Evolutionary conservation across 495 filamentous ascomycete genomes (phyloP).

Genomic region (Halenospora varia): DNA sequence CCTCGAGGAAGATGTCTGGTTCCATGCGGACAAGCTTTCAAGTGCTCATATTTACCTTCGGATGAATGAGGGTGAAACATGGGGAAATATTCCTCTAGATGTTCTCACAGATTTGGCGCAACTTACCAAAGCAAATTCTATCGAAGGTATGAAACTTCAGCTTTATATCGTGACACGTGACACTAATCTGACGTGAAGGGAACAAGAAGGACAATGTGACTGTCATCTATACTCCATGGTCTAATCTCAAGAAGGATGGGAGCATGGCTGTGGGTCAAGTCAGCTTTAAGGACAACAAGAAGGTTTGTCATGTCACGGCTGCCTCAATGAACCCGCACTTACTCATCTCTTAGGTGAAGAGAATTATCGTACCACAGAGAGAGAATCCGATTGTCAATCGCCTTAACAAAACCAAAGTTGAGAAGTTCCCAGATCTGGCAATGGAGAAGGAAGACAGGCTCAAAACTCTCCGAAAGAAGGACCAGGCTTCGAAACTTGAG

Average conservation of each 20-base stretch:
- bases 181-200: slow-evolving; percentile 43
- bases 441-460: slow-evolving; percentile 73
- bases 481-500: slow-evolving; percentile 63
- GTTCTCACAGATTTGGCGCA: slow-evolving; percentile 86
- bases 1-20: slow-evolving; percentile 96
- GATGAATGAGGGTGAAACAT: slow-evolving; percentile 72
- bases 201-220: slow-evolving; percentile 99
- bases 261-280: slow-evolving; percentile 95
- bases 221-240: slow-evolving; percentile 96
- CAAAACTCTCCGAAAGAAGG: slow-evolving; percentile 62
- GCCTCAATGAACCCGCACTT: background rate
- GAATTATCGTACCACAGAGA: slow-evolving; percentile 67
- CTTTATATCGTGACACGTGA: slow-evolving; percentile 1
- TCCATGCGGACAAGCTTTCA: slow-evolving; percentile 96
- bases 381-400: slow-evolving; percentile 92
- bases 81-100: slow-evolving; percentile 74
- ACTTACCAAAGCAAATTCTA: slow-evolving; percentile 97
- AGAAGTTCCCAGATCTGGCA: slow-evolving; percentile 77
- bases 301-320: slow-evolving; percentile 23
- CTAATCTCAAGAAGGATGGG: slow-evolving; percentile 93
- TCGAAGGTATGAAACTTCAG: slow-evolving; percentile 59
- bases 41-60: slow-evolving; percentile 95
- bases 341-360: slow-evolving; percentile 57
- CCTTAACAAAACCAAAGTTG: slow-evolving; percentile 89
- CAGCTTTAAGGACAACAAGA: slow-evolving; percentile 85